Conservation (phyloP, 2,329 filamentous ascomycete genomes). For the Cordyceps cateniannulata region DNA sequence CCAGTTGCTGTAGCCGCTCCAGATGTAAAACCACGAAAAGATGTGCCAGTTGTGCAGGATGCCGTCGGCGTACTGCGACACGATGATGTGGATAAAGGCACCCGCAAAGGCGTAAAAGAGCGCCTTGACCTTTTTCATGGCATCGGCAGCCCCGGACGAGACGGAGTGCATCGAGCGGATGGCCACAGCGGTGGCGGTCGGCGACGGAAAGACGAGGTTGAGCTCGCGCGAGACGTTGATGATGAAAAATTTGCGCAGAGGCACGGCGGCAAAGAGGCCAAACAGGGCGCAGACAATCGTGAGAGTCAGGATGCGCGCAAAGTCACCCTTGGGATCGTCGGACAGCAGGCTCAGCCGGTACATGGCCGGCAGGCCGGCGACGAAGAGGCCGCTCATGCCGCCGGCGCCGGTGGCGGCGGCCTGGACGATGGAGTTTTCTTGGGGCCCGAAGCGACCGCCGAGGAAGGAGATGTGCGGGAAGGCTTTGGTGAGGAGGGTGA, state of each 20-base stretch:
- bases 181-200: slow-evolving; percentile 54
- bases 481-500: slow-evolving; percentile 45
- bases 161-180: slow-evolving; percentile 58
- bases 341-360: slow-evolving; percentile 48
- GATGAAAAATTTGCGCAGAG: slow-evolving; percentile 62
- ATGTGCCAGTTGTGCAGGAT: slow-evolving; percentile 55
- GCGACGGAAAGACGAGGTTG: slow-evolving; percentile 52
- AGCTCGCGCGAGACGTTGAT: slow-evolving; percentile 57
- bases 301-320: slow-evolving; percentile 51
- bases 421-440: slow-evolving; percentile 57
- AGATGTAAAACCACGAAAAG: slow-evolving; percentile 48
- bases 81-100: slow-evolving; percentile 47
- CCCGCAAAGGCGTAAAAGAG: slow-evolving; percentile 43
- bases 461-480: slow-evolving; percentile 44
- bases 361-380: slow-evolving; percentile 54
- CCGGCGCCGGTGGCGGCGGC: slow-evolving; percentile 54
- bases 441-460: slow-evolving; percentile 50
- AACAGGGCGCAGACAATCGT: slow-evolving; percentile 58
- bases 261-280: slow-evolving; percentile 57
- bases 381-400: slow-evolving; percentile 50
- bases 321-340: slow-evolving; percentile 46
- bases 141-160: slow-evolving; percentile 42
- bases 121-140: slow-evolving; percentile 51
- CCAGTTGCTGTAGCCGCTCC: slow-evolving; percentile 43
- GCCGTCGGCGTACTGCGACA: slow-evolving; percentile 52